Conservation (phyloP, 1,284 basidiomycete species). For the Ustilago esculenta region DNA sequence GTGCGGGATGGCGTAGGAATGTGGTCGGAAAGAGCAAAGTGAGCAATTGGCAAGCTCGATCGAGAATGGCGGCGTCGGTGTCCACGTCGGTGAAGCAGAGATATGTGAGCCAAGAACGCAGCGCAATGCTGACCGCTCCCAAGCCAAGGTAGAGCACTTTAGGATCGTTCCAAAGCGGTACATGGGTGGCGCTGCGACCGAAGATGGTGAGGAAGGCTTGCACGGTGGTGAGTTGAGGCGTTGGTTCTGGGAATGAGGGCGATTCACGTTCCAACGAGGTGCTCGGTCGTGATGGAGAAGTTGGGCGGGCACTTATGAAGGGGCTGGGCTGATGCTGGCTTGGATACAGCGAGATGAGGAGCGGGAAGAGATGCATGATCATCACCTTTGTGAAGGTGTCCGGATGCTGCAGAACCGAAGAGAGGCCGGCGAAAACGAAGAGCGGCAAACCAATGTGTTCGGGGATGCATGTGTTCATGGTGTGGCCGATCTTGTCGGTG, state of each 20-base stretch:
- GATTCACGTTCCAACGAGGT: background rate
- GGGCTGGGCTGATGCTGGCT: conserved; percentile 6
- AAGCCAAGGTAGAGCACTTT: conserved; percentile 30
- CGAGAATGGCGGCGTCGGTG: background rate
- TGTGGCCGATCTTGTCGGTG: conserved; percentile 17
- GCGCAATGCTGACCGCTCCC: conserved; percentile 15
- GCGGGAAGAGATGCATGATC: conserved; percentile 74
- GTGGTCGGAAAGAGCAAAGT: conserved; percentile 28
- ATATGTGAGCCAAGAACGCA: conserved; percentile 22
- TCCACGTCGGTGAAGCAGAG: conserved; percentile 10
- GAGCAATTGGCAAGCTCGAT: conserved; percentile 11
- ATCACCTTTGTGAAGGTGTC: conserved; percentile 73
- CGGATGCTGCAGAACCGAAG: conserved; percentile 72
- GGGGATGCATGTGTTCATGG: conserved; percentile 18
- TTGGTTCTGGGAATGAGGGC: background rate
- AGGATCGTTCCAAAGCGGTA: conserved; percentile 12
- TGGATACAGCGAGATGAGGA: conserved; percentile 71
- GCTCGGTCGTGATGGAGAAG: background rate
- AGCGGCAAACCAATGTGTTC: conserved; percentile 44
- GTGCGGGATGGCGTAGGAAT: conserved; percentile 42
- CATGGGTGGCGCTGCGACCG: conserved; percentile 3
- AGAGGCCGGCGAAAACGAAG: conserved; percentile 71
- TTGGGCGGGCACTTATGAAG: background rate
- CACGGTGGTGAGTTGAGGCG: background rate
- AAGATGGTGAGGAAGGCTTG: conserved; percentile 15